Evolutionary conservation across 2,329 filamentous ascomycete genomes (phyloP), one percentile per base, ranked within the genome.

Genomic region (Stachybotrys chartarum): DNA sequence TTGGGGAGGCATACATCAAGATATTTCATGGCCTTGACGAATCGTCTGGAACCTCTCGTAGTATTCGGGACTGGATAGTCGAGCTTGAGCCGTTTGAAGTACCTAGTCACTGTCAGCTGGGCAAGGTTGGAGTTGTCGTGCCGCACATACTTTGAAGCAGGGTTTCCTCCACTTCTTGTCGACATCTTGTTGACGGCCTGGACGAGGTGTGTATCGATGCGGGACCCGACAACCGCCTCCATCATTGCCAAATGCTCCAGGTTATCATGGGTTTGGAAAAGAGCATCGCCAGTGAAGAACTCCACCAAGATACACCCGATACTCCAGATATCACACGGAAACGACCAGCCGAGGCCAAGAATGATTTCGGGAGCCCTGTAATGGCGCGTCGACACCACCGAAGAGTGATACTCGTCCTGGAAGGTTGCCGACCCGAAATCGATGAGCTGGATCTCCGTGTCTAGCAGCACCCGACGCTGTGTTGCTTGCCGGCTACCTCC

Each of bases 241-340:
- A 88, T 88, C 85, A 88, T 88, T n/a, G 85, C 85, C 53, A 88
- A 71, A 65, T 88, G 85, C 67, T 88, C 85, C 30, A 88, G 75
- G 58, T 88, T 88, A 61, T 88, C 85, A 61, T 88, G 85, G 1
- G 85, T 88, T 66, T 88, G 85, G 68, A 88, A 88, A 2, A 88
- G 71, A 17, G 85, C 85, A 63, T 88, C 85, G 6, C 85, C 85
- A 0, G 85, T 88, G 58, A 84, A 88, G 67, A 88, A 87, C 59
- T 88, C 85, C 16, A 88, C 85, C 14, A 88, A 74, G 58, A 88
- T 88, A 61, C 85, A 88, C 4, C 85, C 85, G 35, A 88, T 88
- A 66, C 85, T 88, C 85, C 85, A 88, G 32, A 88, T 87, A 63
- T 88, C 85, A 58, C 85, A 88, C 2, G 85, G 85, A 59, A 81